Base-by-base conservation (phyloP, 768 basidiomycete species). In the Boletellus ananas region DNA sequence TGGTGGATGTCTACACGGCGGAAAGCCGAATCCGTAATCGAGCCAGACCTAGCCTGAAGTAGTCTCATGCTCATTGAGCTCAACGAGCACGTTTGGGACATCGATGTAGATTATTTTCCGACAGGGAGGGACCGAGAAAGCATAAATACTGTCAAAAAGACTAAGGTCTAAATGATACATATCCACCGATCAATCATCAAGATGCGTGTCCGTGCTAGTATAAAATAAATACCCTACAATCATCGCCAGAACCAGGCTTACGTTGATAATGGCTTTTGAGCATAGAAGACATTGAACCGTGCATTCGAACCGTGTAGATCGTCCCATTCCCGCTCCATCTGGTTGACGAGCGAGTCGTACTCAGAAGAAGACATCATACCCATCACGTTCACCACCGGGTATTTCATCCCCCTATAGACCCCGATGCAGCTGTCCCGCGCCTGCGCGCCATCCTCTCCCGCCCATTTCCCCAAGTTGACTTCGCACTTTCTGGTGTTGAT, bases 241-340 rank as follows among this genome's bases (percentile, higher is more conserved):
- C 23, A 23, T 23, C 23, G 23, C 23, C 23, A 23, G 23, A n/a
- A 23, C 23, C 6, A 23, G 23, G 23, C 23, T 35, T 45, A 36
- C n/a, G 25, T 16, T 11, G 11, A 17, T 29, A 13, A 18, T 20
- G 49, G 49, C 40, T 50, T 50, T 33, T 34, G 42, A 11, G 40
- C 53, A 16, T 44, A 50, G 33, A 36, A 47, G 23, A 50, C 35
- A 18, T 50, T 50, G 29, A 46, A 34, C n/a, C 33, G 36, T 14
- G 23, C 27, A 29, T 43, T 46, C 14, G 54, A 55, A 11, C 55
- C 59, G 16, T 41, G 27, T 12, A 43, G 56, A 18, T 3, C 13
- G 20, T 50, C 42, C 49, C 49, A 43, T 18, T 49, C 48, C 31
- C 29, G 21, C 16, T 34, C 40, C 33, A 49, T 34, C 23, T 49